Percentiles rank a stretch among this genome's conserved stretches.
phyloP scores from a whole-genome alignment of 1,284 basidiomycete genomes.

The Cystobasidiaceae sp. region DNA sequence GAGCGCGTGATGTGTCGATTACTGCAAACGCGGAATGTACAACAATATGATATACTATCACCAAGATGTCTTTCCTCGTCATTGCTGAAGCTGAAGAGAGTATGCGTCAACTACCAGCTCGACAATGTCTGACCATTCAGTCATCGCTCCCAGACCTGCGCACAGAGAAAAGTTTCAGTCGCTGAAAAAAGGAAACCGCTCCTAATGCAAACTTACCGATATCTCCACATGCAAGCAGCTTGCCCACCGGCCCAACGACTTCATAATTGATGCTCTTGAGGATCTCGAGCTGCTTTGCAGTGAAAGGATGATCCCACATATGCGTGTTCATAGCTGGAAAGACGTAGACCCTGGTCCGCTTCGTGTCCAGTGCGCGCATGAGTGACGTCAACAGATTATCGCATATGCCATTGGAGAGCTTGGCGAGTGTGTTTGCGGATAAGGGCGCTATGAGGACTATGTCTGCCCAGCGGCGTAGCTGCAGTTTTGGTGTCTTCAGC shows the following conservation, averaged over 20 bases:
- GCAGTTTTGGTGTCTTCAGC: not conserved
- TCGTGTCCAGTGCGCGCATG: conserved; percentile 61
- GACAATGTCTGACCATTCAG: conserved; percentile 74
- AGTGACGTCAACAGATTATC: conserved; percentile 88
- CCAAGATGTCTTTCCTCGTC: not conserved
- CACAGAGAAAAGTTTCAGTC: not conserved
- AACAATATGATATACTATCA: not conserved
- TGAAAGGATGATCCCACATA: conserved; percentile 95
- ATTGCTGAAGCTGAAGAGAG: no score
- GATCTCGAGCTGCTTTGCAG: conserved; percentile 67
- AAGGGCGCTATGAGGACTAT: conserved; percentile 89
- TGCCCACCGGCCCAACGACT: conserved; percentile 78
- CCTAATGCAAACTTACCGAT: conserved; percentile 56
- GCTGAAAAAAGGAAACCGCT: not conserved
- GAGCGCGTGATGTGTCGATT: not conserved
- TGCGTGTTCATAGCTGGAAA: conserved; percentile 98
- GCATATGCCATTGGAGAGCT: conserved; percentile 79
- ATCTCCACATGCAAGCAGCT: conserved; percentile 86
- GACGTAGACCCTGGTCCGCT: conserved; percentile 69
- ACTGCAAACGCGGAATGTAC: no score
- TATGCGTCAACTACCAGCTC: conserved; percentile 36
- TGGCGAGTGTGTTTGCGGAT: conserved; percentile 89
- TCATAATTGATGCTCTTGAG: conserved; percentile 65
- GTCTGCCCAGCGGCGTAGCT: conserved; percentile 89
- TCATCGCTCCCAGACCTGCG: conserved; percentile 81